Conservation (phyloP, 2,329 filamentous ascomycete genomes). For the Penicillium oxalicum region DNA sequence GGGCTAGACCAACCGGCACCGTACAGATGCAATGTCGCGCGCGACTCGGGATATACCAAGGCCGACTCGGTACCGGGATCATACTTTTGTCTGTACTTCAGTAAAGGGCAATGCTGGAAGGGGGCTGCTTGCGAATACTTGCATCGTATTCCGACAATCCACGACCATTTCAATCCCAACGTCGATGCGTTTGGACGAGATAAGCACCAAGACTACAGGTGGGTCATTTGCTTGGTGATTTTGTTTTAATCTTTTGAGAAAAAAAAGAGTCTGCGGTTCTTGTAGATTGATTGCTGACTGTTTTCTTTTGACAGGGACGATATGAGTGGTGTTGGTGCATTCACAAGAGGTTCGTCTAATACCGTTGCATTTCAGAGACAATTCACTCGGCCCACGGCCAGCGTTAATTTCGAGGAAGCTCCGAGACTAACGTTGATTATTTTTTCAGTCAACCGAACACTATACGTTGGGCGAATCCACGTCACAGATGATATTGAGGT, state of each 20-base stretch:
- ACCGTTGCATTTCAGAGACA: not conserved
- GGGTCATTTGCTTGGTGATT: not conserved
- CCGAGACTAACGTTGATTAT: not conserved
- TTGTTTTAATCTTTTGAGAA: not conserved
- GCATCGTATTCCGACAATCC: slow-evolving; percentile 77
- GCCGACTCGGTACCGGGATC: slow-evolving; percentile 71
- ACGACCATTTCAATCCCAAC: slow-evolving; percentile 88
- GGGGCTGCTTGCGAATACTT: slow-evolving; percentile 92
- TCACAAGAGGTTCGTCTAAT: slow-evolving; percentile 46
- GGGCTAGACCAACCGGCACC: slow-evolving; percentile 75
- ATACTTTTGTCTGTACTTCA: slow-evolving; percentile 77
- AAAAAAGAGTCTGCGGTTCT: not conserved
- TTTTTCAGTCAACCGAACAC: slow-evolving; percentile 61
- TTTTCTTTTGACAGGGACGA: slow-evolving; percentile 11
- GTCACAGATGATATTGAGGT: slow-evolving; percentile 78
- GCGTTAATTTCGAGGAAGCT: not conserved
- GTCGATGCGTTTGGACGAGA: slow-evolving; percentile 77
- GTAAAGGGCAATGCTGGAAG: slow-evolving; percentile 50
- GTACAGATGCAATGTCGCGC: slow-evolving; percentile 78
- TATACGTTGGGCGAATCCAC: slow-evolving; percentile 91
- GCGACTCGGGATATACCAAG: slow-evolving; percentile 71
- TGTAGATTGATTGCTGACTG: not conserved
- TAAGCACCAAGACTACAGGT: slow-evolving; percentile 17
- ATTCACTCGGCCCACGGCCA: not conserved
- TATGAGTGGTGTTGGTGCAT: slow-evolving; percentile 93